Evolutionary conservation across 2,329 filamentous ascomycete species (phyloP), one percentile per base, ranked within the genome.

Genomic region (Trichoderma brevicompactum): DNA sequence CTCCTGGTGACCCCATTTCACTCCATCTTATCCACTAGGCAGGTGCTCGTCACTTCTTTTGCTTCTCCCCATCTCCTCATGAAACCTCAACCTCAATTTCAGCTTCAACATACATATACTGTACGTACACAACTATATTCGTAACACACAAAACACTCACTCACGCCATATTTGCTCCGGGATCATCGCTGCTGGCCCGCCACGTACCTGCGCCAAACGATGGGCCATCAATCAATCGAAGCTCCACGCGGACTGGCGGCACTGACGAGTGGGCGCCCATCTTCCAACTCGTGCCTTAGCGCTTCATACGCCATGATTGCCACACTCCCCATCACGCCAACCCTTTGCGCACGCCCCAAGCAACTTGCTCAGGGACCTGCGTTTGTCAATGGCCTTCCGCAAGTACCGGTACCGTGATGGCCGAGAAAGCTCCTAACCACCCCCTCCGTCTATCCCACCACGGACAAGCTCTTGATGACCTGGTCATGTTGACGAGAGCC

Each of bases 191-290:
- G 23, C 23, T 28, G 23, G 23, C 23, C 23, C 23, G 23, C 23
- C 49, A 19, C 38, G 59, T 62, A 62, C 59, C 59, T 62, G 59
- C 59, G 59, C 59, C 38, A 17, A 44, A 62, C 44, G 38, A 52
- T 62, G 46, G 48, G 32, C 58, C 34, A 34, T 17, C 38, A 17
- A 62, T 53, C 23, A 43, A 52, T 38, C 23, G 23, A n/a, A 44
- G 59, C 59, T 62, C 59, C 59, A 62, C 59, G 59, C 59, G 59
- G 59, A 62, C 36, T 44, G 48, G 59, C 59, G 59, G 59, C 59
- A 62, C 48, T 53, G 28, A 32, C 23, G 44, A 32, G 19, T 17
- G 23, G 52, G 17, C 23, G 23, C 23, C 23, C 23, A 28, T 28
- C 23, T 28, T 28, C 23, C 23, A 28, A 28, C 23, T 28, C 23